Evolutionary conservation across 306 rosid species (phyloP).

Genomic region (Rosa multiflora): DNA sequence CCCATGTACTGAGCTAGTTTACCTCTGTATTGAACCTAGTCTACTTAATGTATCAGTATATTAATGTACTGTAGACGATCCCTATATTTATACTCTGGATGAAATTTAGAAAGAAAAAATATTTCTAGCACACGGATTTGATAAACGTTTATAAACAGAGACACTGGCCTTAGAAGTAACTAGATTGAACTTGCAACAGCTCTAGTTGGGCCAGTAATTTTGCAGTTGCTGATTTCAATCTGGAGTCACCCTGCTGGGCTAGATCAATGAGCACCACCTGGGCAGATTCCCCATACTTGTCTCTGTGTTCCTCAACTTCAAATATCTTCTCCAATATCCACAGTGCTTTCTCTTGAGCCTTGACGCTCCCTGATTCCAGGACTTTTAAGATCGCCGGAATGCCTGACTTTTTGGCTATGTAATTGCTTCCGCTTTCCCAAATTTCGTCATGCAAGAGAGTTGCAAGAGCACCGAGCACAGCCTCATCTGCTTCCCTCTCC

Average conservation of each 20-base stretch:
- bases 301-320: constrained; percentile 55
- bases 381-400: constrained; percentile 56
- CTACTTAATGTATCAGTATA: too few relatives aligned
- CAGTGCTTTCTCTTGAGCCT: constrained; percentile 74
- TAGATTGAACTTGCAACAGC: constrained; percentile 67
- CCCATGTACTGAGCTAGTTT: too few relatives aligned
- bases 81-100: too few relatives aligned
- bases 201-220: constrained; percentile 73
- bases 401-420: constrained; percentile 55
- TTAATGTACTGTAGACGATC: too few relatives aligned
- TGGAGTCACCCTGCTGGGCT: constrained; percentile 67
- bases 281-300: constrained; percentile 59
- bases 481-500: constrained; percentile 69
- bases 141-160: not conserved
- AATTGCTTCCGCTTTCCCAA: constrained; percentile 71
- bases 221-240: constrained; percentile 68
- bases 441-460: constrained; percentile 77
- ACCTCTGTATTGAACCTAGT: too few relatives aligned
- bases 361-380: constrained; percentile 49
- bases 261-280: constrained; percentile 82
- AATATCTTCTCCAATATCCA: constrained; percentile 88
- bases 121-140: not conserved
- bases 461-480: constrained; percentile 62
- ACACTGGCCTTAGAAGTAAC: constrained; percentile 53
- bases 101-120: not conserved